phyloP scores from a whole-genome alignment of 2,329 filamentous ascomycete species.

The Daldinia sp. region DNA sequence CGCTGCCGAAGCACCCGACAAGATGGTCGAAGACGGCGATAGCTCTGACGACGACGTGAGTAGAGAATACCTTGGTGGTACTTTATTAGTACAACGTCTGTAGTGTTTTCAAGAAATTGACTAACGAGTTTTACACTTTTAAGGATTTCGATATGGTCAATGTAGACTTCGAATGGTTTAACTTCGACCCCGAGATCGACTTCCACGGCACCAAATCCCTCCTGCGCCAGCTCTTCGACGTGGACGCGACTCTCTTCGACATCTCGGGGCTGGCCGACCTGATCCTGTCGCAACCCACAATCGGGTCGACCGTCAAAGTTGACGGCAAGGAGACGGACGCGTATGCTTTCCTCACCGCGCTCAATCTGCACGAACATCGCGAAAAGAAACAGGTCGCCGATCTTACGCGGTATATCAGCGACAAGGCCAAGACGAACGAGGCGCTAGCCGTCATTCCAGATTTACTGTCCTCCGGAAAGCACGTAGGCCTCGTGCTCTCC shows the following conservation, averaged over 20 bases:
- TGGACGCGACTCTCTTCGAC: slow-evolving; percentile 87
- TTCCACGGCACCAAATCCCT: slow-evolving; percentile 95
- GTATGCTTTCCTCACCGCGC: slow-evolving; percentile 89
- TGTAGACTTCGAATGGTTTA: slow-evolving; percentile 99
- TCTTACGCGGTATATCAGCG: slow-evolving; percentile 77
- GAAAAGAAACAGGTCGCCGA: slow-evolving; percentile 78
- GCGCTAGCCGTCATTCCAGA: slow-evolving; percentile 68
- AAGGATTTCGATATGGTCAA: slow-evolving; percentile 92
- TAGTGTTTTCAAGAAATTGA: slow-evolving; percentile 29
- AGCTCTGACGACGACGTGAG: slow-evolving; percentile 67
- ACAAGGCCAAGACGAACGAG: slow-evolving; percentile 65
- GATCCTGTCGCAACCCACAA: slow-evolving; percentile 84
- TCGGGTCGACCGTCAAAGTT: slow-evolving; percentile 97
- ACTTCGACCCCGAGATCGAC: slow-evolving; percentile 88
- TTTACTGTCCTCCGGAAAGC: slow-evolving; percentile 68
- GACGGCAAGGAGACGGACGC: slow-evolving; percentile 93
- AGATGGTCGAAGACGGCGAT: slow-evolving; percentile 61
- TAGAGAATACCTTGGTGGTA: slow-evolving; percentile 9
- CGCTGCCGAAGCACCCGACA: slow-evolving; percentile 60
- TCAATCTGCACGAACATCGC: slow-evolving; percentile 85
- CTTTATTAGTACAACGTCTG: background rate
- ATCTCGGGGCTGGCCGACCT: slow-evolving; percentile 87
- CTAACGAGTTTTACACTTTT: slow-evolving; percentile 12
- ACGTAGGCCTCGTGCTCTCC: slow-evolving; percentile 88
- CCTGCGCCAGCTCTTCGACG: slow-evolving; percentile 90